phyloP scores from a whole-genome alignment of 768 basidiomycete genomes.

The Mycena floridula region DNA sequence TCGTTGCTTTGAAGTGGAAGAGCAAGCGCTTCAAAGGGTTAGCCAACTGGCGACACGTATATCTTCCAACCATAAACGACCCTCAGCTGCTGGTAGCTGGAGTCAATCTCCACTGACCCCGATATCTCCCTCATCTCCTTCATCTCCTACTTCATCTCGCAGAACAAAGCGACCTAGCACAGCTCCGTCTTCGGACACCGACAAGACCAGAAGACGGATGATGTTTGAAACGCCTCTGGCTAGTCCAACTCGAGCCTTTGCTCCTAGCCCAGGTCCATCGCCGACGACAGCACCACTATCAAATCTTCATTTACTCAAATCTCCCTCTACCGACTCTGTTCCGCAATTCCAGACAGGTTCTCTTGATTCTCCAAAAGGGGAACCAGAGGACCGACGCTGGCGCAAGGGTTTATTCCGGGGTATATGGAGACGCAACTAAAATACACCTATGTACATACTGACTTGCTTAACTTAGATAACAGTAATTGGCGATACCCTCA shows the following conservation, averaged over 20 bases:
- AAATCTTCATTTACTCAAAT: constrained; percentile 30
- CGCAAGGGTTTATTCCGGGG: constrained; percentile 36
- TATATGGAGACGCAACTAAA: constrained; percentile 25
- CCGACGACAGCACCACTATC: constrained; percentile 13
- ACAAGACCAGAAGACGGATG: constrained; percentile 15
- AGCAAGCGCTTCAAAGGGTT: constrained; percentile 59
- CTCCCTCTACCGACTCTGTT: constrained; percentile 51
- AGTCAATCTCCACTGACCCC: constrained; percentile 6
- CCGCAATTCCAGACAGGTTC: constrained; percentile 23
- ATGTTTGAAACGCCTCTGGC: constrained; percentile 17
- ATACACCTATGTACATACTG: no score
- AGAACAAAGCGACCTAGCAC: constrained; percentile 40
- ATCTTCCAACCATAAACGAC: constrained; percentile 20
- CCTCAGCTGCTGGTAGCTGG: constrained; percentile 8
- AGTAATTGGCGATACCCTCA: no score
- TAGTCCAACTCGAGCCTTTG: constrained; percentile 13
- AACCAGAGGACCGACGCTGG: constrained; percentile 35
- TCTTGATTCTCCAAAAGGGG: constrained; percentile 14
- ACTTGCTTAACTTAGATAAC: not conserved
- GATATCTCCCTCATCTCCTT: constrained; percentile 1
- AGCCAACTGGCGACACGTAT: constrained; percentile 48
- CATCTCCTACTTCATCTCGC: constrained; percentile 5
- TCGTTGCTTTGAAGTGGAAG: constrained; percentile 65
- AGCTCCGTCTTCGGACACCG: constrained; percentile 33
- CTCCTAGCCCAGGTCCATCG: constrained; percentile 11